These are phyloP conservation scores for Russula compacta DNA, from an alignment of 768 basidiomycete genomes.

Conservation along the genomic window DNA sequence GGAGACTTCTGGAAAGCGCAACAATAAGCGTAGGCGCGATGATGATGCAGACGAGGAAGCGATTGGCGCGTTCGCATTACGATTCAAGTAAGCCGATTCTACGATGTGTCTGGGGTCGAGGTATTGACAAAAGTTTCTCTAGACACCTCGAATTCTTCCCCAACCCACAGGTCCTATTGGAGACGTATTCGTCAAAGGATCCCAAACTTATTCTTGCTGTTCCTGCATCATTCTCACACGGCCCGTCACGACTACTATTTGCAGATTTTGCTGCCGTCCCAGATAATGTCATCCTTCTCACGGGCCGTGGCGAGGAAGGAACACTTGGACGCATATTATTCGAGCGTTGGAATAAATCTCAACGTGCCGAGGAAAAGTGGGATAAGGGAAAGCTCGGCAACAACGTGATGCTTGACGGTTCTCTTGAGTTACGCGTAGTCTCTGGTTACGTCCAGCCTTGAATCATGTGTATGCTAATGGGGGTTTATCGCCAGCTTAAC, in stretches of 20 bases:
- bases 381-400: constrained; percentile 85
- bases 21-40: constrained; percentile 37
- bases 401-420: constrained; percentile 73
- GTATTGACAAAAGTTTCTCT: neutral
- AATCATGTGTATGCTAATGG: constrained; percentile 3
- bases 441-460: neutral
- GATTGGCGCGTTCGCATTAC: constrained; percentile 73
- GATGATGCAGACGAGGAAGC: constrained; percentile 64
- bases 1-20: constrained; percentile 45
- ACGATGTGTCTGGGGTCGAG: neutral
- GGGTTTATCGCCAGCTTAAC: constrained; percentile 48
- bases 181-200: constrained; percentile 75
- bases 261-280: constrained; percentile 74
- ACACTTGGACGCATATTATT: constrained; percentile 75
- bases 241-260: constrained; percentile 81
- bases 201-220: constrained; percentile 93
- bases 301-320: constrained; percentile 67
- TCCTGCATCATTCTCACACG: constrained; percentile 87
- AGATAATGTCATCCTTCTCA: constrained; percentile 83
- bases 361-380: constrained; percentile 76
- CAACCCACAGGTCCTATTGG: constrained; percentile 68
- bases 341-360: constrained; percentile 76
- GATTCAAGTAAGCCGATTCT: constrained; percentile 66
- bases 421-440: constrained; percentile 55
- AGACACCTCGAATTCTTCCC: constrained; percentile 92